A percentile compares a stretch with the other conserved stretches of the same genome.
These are phyloP conservation scores for Rhodotorula sp. DNA, from an alignment of 1,284 basidiomycete species.

Conservation along the genomic window DNA sequence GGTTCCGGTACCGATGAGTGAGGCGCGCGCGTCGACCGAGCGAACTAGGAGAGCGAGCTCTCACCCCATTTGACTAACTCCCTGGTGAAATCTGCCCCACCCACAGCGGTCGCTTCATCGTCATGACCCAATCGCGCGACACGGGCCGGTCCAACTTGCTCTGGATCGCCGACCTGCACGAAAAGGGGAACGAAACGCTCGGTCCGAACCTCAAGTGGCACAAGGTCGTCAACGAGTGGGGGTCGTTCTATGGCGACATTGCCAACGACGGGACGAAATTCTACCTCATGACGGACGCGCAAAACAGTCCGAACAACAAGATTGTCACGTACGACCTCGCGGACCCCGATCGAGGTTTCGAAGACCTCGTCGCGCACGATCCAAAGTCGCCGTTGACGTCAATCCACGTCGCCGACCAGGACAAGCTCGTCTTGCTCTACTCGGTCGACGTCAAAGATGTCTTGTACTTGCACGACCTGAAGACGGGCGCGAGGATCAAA, in stretches of 20 bases:
- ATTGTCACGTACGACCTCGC: constrained; percentile 65
- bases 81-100: too few species aligned
- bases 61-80: too few species aligned
- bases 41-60: too few species aligned
- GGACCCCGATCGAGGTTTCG: constrained; percentile 55
- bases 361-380: constrained; percentile 70
- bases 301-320: constrained; percentile 55
- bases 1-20: constrained; percentile 39
- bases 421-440: constrained; percentile 66
- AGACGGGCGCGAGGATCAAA: constrained; percentile 58
- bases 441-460: constrained; percentile 80
- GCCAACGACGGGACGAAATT: constrained; percentile 66
- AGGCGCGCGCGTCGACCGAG: not conserved
- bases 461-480: constrained; percentile 67
- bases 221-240: constrained; percentile 37
- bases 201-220: constrained; percentile 52
- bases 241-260: constrained; percentile 53
- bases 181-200: constrained; percentile 56
- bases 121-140: constrained; percentile 61
- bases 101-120: constrained; percentile 55
- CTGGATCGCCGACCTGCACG: constrained; percentile 67
- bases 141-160: constrained; percentile 60
- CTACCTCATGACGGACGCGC: constrained; percentile 64
- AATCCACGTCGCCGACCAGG: constrained; percentile 58
- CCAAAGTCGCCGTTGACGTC: constrained; percentile 61